Evolutionary conservation across 1,139 yeast genomes (phyloP).

Genomic region (Geotrichum cucujoidarum): DNA sequence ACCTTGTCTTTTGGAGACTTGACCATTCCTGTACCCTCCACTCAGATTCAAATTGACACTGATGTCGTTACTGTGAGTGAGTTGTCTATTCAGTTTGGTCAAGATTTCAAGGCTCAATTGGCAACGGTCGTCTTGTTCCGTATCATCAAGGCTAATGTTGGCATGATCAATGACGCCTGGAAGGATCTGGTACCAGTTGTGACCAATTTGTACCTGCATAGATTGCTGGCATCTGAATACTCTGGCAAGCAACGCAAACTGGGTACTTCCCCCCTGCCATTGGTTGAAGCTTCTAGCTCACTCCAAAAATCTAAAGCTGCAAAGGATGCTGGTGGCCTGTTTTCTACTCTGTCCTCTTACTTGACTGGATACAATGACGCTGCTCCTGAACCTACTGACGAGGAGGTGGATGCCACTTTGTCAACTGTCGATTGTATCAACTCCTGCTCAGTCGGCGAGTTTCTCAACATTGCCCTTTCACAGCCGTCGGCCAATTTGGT

Average conservation of each 20-base stretch:
- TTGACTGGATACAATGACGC: constrained; percentile 86
- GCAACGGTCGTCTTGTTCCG: constrained; percentile 82
- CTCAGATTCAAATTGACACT: constrained; percentile 44
- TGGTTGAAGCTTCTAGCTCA: constrained; percentile 60
- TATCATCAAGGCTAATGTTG: constrained; percentile 56
- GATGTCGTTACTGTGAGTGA: constrained; percentile 69
- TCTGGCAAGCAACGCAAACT: constrained; percentile 49
- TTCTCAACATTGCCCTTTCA: constrained; percentile 39
- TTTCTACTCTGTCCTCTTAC: constrained; percentile 87
- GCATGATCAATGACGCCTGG: constrained; percentile 49
- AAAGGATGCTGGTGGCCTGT: constrained; percentile 61
- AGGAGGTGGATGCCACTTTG: constrained; percentile 79
- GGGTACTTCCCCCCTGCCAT: constrained; percentile 42
- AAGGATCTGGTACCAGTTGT: constrained; percentile 53
- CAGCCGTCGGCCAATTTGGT: constrained; percentile 3
- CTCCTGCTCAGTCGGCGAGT: constrained; percentile 52
- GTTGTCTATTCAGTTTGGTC: constrained; percentile 76
- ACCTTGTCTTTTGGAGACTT: constrained; percentile 41
- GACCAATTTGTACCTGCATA: constrained; percentile 64
- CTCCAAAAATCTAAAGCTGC: constrained; percentile 57
- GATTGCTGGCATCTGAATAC: constrained; percentile 51
- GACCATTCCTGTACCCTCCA: constrained; percentile 34
- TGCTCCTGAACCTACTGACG: constrained; percentile 85
- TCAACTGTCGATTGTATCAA: constrained; percentile 78
- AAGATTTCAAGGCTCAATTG: constrained; percentile 86